Evolutionary conservation across 495 filamentous ascomycete genomes (phyloP), one percentile per base, ranked within the genome.

Genomic region (Lentithecium fluviatile): DNA sequence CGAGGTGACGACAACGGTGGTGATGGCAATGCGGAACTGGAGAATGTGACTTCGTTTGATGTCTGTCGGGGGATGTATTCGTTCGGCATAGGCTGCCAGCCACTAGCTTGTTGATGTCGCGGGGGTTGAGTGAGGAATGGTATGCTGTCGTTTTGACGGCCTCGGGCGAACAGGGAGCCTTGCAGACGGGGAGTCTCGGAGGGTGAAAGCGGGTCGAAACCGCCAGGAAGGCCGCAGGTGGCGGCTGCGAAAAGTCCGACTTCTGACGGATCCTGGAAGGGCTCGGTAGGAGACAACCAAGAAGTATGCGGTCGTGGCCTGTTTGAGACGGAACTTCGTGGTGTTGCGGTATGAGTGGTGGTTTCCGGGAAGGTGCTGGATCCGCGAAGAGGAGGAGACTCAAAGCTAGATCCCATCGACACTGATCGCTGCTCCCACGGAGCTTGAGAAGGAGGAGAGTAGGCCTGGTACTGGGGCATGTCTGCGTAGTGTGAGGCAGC

Each of bases 231-330:
- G 0, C 72, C 71, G 24, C 62, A 58, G 2, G 72, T 74, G 7
- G 72, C 72, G 54, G 69, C 69, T 12, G 60, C 72, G 45, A 74
- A 74, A 7, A 74, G 68, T 11, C 64, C 58, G 51, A 69, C 72
- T 29, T 74, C 62, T 15, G 64, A 58, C 15, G 68, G 65, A 51
- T 74, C 67, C 15, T 52, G 42, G 47, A 67, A 56, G 10, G 65
- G 56, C 29, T 64, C 60, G 17, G 49, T 65, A 4, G 62, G 56
- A n/a, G 61, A 64, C 23, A 66, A 23, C 64, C 64, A 66, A 6
- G 29, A 32, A 32, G 64, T 66, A 29, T 62, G 56, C 2, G 59
- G 64, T 37, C 59, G 53, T 17, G 45, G 64, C n/a, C 50, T 43
- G 17, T 45, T 34, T 13, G 51, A 52, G 23, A 51, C 23, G 7